A percentile compares a stretch with the other conserved stretches of the same genome.
phyloP scores from a whole-genome alignment of 139 green algal species.

The Micromonas commoda region DNA sequence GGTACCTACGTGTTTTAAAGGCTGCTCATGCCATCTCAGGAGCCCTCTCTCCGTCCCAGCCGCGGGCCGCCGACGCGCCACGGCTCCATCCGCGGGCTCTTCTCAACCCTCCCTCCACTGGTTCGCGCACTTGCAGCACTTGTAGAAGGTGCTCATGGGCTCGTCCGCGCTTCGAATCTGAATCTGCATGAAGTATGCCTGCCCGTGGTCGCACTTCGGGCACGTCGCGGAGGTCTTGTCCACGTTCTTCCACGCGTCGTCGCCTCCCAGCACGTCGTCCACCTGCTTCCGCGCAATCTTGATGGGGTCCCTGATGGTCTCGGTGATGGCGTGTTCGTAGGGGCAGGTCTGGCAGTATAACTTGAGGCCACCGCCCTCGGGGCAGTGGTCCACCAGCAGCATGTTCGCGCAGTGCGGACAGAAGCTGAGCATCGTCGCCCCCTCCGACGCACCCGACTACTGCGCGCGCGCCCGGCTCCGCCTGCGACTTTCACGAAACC shows the following conservation, averaged over 20 bases:
- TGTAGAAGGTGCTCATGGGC: slow-evolving; percentile 85
- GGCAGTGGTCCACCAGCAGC: neutral
- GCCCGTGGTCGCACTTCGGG: slow-evolving; percentile 61
- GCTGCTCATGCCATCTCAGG: too few relatives aligned
- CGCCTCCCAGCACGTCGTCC: slow-evolving; percentile 80
- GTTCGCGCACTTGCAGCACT: slow-evolving; percentile 67
- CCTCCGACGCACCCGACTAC: too few relatives aligned
- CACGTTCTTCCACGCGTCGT: slow-evolving; percentile 85
- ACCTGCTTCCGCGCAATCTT: slow-evolving; percentile 60
- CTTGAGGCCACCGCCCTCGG: neutral
- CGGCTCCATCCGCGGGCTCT: too few relatives aligned
- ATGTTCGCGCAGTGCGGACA: slow-evolving; percentile 17
- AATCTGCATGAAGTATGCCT: slow-evolving; percentile 89
- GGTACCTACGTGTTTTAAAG: too few relatives aligned
- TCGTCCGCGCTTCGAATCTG: slow-evolving; percentile 90
- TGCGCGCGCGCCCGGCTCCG: too few relatives aligned
- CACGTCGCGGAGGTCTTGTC: slow-evolving; percentile 69
- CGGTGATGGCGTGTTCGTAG: neutral
- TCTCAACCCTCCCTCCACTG: slow-evolving; percentile 62
- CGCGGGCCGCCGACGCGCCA: too few relatives aligned
- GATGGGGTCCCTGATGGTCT: neutral
- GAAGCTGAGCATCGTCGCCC: slow-evolving; percentile 11
- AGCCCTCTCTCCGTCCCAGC: too few relatives aligned
- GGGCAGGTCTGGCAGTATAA: neutral
- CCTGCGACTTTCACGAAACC: too few relatives aligned